These are phyloP conservation scores for Senna tora DNA, from an alignment of 306 rosid species.

Conservation along the genomic window DNA sequence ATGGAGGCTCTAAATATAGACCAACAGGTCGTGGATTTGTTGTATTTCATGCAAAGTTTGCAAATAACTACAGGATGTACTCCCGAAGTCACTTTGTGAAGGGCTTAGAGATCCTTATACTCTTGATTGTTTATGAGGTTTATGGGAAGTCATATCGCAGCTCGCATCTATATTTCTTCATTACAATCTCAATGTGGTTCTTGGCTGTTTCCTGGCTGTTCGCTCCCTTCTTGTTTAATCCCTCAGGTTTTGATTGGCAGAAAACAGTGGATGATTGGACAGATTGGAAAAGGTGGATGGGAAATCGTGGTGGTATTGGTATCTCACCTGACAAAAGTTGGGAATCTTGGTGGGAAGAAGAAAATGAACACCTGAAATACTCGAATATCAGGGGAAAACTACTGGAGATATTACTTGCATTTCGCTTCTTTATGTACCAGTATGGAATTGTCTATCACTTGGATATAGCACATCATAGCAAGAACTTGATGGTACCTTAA, in stretches of 20 bases:
- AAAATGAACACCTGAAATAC: conserved; percentile 55
- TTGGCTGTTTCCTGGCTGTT: conserved; percentile 63
- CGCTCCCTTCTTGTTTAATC: conserved; percentile 59
- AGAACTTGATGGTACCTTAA: conserved; percentile 49
- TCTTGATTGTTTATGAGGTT: conserved; percentile 50
- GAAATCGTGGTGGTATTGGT: conserved; percentile 60
- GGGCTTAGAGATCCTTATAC: conserved; percentile 59
- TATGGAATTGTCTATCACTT: conserved; percentile 60
- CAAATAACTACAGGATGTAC: conserved; percentile 58
- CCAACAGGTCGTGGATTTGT: conserved; percentile 60
- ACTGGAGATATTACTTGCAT: conserved; percentile 48
- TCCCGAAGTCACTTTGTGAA: conserved; percentile 61
- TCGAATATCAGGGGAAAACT: conserved; percentile 52
- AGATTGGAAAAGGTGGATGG: conserved; percentile 64
- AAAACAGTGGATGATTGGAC: conserved; percentile 63
- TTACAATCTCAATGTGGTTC: conserved; percentile 60
- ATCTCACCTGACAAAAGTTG: conserved; percentile 56
- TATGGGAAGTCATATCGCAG: conserved; percentile 38
- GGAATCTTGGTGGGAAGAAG: conserved; percentile 70
- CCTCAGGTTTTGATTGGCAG: conserved; percentile 64
- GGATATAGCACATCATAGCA: conserved; percentile 42
- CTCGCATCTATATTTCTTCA: conserved; percentile 21
- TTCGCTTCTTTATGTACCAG: conserved; percentile 57
- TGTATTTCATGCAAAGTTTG: conserved; percentile 61
- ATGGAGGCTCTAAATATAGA: conserved; percentile 61